phyloP scores from a whole-genome alignment of 2,329 filamentous ascomycete species.

The Ophiocordyceps camponoti-rufipedis region DNA sequence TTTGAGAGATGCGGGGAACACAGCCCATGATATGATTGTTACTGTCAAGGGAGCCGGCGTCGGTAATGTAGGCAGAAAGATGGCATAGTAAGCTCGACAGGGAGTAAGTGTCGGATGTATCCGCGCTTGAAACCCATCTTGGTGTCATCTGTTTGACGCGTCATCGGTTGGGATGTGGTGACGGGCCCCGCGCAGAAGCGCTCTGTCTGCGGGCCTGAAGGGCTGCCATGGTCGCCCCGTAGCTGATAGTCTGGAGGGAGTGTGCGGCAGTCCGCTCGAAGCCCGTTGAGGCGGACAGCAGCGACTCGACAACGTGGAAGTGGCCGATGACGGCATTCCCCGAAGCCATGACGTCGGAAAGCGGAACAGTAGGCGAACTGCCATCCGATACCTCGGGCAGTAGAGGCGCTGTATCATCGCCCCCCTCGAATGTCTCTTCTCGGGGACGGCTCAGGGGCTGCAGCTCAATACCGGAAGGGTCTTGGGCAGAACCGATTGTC shows the following conservation, averaged over 20 bases:
- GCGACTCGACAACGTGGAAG: constrained; percentile 31
- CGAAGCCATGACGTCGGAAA: constrained; percentile 31
- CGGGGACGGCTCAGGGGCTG: constrained; percentile 11
- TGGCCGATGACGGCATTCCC: constrained; percentile 35
- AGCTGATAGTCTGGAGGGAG: constrained; percentile 34
- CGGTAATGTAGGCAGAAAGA: constrained; percentile 87
- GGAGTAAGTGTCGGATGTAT: neutral
- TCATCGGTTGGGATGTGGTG: neutral
- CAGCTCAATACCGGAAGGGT: constrained; percentile 27
- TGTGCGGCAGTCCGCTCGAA: constrained; percentile 28
- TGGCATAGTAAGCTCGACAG: constrained; percentile 27
- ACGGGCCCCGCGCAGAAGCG: constrained; percentile 10
- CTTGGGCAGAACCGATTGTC: constrained; percentile 18
- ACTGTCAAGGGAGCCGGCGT: constrained; percentile 87
- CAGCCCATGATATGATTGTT: constrained; percentile 59
- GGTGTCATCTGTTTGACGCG: constrained; percentile 6
- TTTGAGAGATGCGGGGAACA: constrained; percentile 52
- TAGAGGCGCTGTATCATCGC: constrained; percentile 11
- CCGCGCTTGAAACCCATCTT: neutral
- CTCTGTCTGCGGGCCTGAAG: constrained; percentile 25
- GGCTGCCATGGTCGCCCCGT: constrained; percentile 33
- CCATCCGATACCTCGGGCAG: constrained; percentile 9
- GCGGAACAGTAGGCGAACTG: constrained; percentile 16
- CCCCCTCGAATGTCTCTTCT: constrained; percentile 8
- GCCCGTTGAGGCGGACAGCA: constrained; percentile 27